Evolutionary conservation across 2,329 filamentous ascomycete species (phyloP).

Genomic region (Purpureocillium takamizusanense): DNA sequence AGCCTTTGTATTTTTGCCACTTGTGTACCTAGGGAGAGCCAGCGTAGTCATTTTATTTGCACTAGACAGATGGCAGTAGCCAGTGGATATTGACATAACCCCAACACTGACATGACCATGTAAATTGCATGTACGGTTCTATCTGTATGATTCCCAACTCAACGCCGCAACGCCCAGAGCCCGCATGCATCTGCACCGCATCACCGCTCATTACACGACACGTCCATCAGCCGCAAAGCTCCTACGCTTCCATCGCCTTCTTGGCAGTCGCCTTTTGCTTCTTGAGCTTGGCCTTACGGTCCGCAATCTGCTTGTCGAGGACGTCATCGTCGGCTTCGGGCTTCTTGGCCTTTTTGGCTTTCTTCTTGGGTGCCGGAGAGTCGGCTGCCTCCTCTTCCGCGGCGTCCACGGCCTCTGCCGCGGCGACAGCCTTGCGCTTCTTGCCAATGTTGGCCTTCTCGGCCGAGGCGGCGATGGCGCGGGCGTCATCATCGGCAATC

Average conservation of each 20-base stretch:
- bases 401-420: constrained; percentile 20
- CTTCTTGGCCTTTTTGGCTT: constrained; percentile 23
- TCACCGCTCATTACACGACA: background rate
- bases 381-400: constrained; percentile 24
- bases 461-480: constrained; percentile 31
- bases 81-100: too few relatives aligned
- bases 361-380: constrained; percentile 29
- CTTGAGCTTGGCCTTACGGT: constrained; percentile 46
- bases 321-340: constrained; percentile 40
- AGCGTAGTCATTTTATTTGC: too few relatives aligned
- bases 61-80: too few relatives aligned
- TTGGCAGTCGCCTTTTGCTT: constrained; percentile 51
- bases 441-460: constrained; percentile 54
- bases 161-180: constrained; percentile 22
- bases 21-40: background rate
- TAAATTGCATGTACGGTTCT: background rate
- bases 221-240: constrained; percentile 15
- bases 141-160: constrained; percentile 5
- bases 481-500: constrained; percentile 51
- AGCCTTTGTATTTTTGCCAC: background rate
- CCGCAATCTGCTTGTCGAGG: constrained; percentile 50
- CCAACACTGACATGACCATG: background rate
- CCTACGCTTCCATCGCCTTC: constrained; percentile 32
- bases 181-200: constrained; percentile 4
- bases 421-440: constrained; percentile 47